phyloP scores from a whole-genome alignment of 2,329 filamentous ascomycete species.

The Nemania diffusa region DNA sequence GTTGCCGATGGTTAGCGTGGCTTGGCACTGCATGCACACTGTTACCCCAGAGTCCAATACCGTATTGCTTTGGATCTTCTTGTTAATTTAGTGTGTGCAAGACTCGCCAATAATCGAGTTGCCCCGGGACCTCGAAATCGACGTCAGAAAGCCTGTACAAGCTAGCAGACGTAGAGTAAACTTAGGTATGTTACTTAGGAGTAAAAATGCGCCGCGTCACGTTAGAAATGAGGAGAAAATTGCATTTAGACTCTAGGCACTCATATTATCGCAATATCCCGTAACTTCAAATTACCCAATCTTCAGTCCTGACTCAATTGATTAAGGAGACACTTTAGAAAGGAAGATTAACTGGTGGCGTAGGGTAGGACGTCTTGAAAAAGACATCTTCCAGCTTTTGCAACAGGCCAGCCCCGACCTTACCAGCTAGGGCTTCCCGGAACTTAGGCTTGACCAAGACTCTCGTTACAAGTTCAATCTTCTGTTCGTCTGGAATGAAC shows the following conservation, averaged over 20 bases:
- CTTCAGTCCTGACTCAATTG: neutral
- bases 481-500: slow-evolving; percentile 24
- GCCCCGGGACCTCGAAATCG: too few species aligned
- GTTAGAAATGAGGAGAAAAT: neutral
- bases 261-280: too few species aligned
- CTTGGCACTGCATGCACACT: neutral
- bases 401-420: slow-evolving; percentile 17
- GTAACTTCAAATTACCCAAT: neutral
- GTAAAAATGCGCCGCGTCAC: too few species aligned
- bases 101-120: too few species aligned
- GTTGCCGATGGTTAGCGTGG: neutral
- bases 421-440: slow-evolving; percentile 11
- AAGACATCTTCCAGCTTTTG: slow-evolving; percentile 27
- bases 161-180: too few species aligned
- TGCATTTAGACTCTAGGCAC: too few species aligned
- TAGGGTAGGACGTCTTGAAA: slow-evolving; percentile 33
- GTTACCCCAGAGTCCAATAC: too few species aligned
- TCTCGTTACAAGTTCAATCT: slow-evolving; percentile 35
- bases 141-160: too few species aligned
- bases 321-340: neutral
- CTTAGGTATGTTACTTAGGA: too few species aligned
- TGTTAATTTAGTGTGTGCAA: too few species aligned
- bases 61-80: too few species aligned
- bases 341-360: slow-evolving; percentile 25
- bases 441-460: slow-evolving; percentile 28